Evolutionary conservation across 345 rosid genomes (phyloP).

Genomic region (Draba incana): DNA sequence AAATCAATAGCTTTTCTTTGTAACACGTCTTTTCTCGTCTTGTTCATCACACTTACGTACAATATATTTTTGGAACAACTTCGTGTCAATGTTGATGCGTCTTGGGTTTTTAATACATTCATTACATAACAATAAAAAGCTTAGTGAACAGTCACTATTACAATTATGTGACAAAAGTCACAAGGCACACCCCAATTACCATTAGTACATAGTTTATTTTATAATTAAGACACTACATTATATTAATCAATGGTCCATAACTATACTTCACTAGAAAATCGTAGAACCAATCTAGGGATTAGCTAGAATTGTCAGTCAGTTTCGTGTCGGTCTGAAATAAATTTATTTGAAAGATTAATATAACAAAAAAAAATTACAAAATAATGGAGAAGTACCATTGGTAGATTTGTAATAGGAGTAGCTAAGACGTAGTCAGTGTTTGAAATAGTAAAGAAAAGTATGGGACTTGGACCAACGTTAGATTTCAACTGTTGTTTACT

Average conservation of each 20-base stretch:
- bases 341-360: neutral
- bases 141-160: neutral
- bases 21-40: too few relatives aligned
- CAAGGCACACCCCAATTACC: slow-evolving; percentile 18
- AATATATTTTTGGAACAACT: too few relatives aligned
- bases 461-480: slow-evolving; percentile 36
- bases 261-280: slow-evolving; percentile 24
- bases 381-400: slow-evolving; percentile 26
- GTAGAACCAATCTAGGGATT: slow-evolving; percentile 29
- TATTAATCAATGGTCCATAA: slow-evolving; percentile 33
- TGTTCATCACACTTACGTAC: too few relatives aligned
- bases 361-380: neutral
- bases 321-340: slow-evolving; percentile 35
- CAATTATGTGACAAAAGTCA: neutral
- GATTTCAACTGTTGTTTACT: slow-evolving; percentile 36
- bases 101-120: too few relatives aligned
- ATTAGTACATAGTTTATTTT: neutral
- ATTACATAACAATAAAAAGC: too few relatives aligned
- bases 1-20: too few relatives aligned
- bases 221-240: neutral
- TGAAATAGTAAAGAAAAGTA: slow-evolving; percentile 40
- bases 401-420: slow-evolving; percentile 32
- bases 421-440: slow-evolving; percentile 38
- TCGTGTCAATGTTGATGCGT: too few relatives aligned
- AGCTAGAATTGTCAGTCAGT: slow-evolving; percentile 41